A percentile compares a stretch with the other conserved stretches of the same genome.
Evolutionary conservation across 2,329 filamentous ascomycete species (phyloP).

Genomic region (Phoma sp.): DNA sequence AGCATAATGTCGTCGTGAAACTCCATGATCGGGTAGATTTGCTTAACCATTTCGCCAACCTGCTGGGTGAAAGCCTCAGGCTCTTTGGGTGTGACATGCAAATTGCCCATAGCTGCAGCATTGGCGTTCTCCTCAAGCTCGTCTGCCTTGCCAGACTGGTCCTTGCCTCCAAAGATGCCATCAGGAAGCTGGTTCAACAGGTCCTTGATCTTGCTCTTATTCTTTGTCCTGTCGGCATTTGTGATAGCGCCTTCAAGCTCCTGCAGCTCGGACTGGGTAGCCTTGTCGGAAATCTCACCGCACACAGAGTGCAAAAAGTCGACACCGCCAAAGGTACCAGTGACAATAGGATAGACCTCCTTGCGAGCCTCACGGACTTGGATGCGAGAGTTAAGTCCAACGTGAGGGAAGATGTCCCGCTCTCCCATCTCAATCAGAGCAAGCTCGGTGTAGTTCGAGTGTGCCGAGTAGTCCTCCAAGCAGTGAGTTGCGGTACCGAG

Average conservation of each 20-base stretch:
- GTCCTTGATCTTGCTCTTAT: slow-evolving; percentile 78
- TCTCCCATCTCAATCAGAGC: slow-evolving; percentile 88
- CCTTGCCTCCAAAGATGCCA: slow-evolving; percentile 77
- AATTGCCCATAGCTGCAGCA: slow-evolving; percentile 76
- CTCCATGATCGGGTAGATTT: slow-evolving; percentile 88
- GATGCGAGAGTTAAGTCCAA: slow-evolving; percentile 76
- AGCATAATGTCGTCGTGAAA: slow-evolving; percentile 92
- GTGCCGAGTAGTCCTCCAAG: slow-evolving; percentile 86
- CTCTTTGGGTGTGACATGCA: slow-evolving; percentile 76
- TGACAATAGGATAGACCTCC: slow-evolving; percentile 81
- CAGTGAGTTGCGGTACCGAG: slow-evolving; percentile 90
- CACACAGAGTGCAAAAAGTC: slow-evolving; percentile 92
- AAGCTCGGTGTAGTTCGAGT: slow-evolving; percentile 92
- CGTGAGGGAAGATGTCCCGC: slow-evolving; percentile 82
- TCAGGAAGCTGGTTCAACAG: slow-evolving; percentile 83
- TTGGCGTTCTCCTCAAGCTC: slow-evolving; percentile 80
- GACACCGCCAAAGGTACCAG: slow-evolving; percentile 92
- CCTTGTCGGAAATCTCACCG: slow-evolving; percentile 81
- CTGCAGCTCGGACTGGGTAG: slow-evolving; percentile 89
- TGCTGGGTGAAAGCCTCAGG: slow-evolving; percentile 87
- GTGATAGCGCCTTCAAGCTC: slow-evolving; percentile 85
- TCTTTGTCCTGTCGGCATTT: slow-evolving; percentile 65
- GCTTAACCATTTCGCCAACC: slow-evolving; percentile 73
- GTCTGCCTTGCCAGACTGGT: slow-evolving; percentile 77
- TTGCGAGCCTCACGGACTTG: slow-evolving; percentile 70